Conservation (phyloP, 2,329 filamentous ascomycete species). For the Cryphonectria japonica region DNA sequence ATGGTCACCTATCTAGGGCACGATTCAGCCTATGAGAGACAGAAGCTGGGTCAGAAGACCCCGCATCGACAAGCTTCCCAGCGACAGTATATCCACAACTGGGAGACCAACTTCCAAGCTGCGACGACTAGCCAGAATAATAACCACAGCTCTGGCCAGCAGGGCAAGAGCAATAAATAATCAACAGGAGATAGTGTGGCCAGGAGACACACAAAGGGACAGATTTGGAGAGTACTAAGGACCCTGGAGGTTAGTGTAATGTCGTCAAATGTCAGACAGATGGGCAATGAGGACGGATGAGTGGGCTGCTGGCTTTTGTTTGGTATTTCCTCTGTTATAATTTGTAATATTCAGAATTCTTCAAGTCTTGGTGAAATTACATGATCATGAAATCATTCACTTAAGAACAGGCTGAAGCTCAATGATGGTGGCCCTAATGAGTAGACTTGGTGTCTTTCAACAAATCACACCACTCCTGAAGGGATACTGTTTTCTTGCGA, state of each 20-base stretch:
- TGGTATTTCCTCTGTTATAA: not conserved
- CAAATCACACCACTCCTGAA: too few species aligned
- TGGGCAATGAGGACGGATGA: not conserved
- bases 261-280: not conserved
- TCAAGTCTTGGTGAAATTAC: not conserved
- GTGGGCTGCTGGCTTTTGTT: not conserved
- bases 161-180: not conserved
- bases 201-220: not conserved
- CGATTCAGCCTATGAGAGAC: not conserved
- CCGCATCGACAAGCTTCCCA: not conserved
- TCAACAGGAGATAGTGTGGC: not conserved
- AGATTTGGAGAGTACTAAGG: not conserved
- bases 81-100: not conserved
- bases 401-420: too few species aligned
- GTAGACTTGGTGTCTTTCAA: too few species aligned
- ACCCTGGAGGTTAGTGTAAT: not conserved
- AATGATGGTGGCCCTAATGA: too few species aligned
- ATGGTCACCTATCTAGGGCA: not conserved
- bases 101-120: not conserved
- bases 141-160: not conserved
- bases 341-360: not conserved
- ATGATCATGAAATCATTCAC: too few species aligned
- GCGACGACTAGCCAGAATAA: not conserved
- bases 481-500: too few species aligned
- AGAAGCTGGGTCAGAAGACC: not conserved